A percentile compares a stretch with the other conserved stretches of the same genome.
These are phyloP conservation scores for Ensete ventricosum DNA, from an alignment of 176 grass and related monocot species.

Conservation along the genomic window DNA sequence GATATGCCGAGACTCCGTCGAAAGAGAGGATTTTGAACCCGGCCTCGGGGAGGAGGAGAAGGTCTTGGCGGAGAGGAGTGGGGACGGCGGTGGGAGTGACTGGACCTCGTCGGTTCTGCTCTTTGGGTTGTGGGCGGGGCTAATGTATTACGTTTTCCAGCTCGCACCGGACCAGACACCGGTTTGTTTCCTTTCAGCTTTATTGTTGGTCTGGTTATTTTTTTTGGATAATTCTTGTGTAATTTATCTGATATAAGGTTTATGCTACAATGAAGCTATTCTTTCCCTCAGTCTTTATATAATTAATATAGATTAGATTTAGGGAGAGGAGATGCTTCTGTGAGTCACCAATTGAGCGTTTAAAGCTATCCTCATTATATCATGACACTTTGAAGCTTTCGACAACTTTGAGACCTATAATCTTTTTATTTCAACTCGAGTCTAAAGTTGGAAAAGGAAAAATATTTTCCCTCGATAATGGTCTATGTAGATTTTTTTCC, in stretches of 20 bases:
- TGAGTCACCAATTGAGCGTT: background rate
- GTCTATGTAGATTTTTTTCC: background rate
- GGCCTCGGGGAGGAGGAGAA: conserved; percentile 16
- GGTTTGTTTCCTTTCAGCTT: conserved; percentile 24
- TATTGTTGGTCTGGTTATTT: no score
- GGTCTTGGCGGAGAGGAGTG: conserved; percentile 1
- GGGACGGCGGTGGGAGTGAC: conserved; percentile 22
- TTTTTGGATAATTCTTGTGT: background rate
- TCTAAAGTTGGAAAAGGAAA: no score
- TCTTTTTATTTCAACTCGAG: no score
- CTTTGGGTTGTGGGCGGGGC: conserved; percentile 73
- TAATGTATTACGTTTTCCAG: conserved; percentile 80
- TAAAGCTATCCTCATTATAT: no score
- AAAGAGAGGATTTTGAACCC: conserved; percentile 22
- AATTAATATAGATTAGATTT: no score
- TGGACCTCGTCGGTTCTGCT: conserved; percentile 62
- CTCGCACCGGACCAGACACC: conserved; percentile 75
- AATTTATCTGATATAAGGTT: background rate
- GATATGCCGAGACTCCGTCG: conserved; percentile 14
- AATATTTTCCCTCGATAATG: no score
- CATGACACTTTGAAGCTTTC: no score
- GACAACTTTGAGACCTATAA: no score
- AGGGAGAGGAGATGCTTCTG: background rate
- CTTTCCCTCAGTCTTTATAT: no score
- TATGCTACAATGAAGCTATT: no score